Conservation (phyloP, 352 stramenopile species). For the Phytophthora megakarya region DNA sequence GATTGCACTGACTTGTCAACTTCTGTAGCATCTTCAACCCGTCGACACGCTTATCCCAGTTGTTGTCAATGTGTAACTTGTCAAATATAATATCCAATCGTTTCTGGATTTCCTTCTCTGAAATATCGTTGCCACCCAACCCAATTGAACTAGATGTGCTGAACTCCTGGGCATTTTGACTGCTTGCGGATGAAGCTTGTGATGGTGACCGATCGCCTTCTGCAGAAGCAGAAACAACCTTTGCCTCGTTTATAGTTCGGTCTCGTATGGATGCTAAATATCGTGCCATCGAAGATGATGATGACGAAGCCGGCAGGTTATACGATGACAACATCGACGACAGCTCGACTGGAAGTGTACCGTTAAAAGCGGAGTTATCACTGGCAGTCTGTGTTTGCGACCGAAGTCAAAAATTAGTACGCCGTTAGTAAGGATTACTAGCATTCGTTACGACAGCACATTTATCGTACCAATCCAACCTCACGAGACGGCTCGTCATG, state of each 20-base stretch:
- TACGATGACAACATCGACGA: conserved; percentile 59
- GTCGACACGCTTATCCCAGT: conserved; percentile 82
- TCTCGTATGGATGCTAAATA: conserved; percentile 58
- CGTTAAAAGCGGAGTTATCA: neutral
- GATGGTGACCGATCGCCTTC: conserved; percentile 46
- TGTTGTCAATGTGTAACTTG: conserved; percentile 65
- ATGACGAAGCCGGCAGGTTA: conserved; percentile 45
- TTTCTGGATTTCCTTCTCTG: conserved; percentile 66
- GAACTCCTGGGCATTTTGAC: conserved; percentile 28
- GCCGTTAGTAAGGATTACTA: neutral
- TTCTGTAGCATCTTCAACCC: conserved; percentile 67
- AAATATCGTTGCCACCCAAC: conserved; percentile 30
- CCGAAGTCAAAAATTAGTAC: too few relatives aligned
- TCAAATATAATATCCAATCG: conserved; percentile 60
- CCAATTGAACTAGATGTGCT: conserved; percentile 9
- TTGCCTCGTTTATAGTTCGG: conserved; percentile 46
- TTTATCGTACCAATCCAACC: conserved; percentile 16
- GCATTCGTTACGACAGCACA: neutral
- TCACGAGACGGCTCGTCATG: neutral
- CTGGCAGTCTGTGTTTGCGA: conserved; percentile 5
- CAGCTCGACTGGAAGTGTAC: conserved; percentile 27
- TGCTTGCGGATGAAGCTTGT: conserved; percentile 47
- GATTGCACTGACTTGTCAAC: conserved; percentile 51
- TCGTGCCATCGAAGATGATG: conserved; percentile 58
- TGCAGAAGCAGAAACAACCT: conserved; percentile 14